phyloP scores from a whole-genome alignment of 192 early-diverging fungal genomes.

The Piromyces finnis region DNA sequence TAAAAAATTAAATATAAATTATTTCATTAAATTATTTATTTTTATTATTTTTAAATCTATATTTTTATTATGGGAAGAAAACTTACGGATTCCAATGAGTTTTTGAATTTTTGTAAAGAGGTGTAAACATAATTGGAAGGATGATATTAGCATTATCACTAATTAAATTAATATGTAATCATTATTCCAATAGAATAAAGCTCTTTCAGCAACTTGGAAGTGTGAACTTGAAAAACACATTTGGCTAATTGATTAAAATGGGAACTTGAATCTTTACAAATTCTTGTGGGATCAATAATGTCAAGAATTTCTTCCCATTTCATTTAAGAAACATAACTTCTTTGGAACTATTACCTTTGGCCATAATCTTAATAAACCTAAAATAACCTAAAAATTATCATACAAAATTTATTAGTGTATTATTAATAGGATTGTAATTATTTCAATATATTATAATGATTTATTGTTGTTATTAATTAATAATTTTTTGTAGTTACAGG shows the following conservation, averaged over 20 bases:
- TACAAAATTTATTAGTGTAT: no score
- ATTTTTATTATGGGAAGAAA: not conserved
- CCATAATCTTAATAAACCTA: constrained; percentile 83
- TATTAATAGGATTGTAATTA: no score
- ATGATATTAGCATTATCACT: constrained; percentile 80
- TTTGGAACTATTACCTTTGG: constrained; percentile 98
- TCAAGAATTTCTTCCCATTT: constrained; percentile 95
- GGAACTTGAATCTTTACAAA: constrained; percentile 80
- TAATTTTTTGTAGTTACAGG: constrained; percentile 32
- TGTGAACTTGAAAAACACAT: constrained; percentile 89
- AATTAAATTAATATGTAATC: constrained; percentile 92
- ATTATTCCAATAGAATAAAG: constrained; percentile 97
- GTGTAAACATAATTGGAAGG: constrained; percentile 87
- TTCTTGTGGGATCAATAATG: constrained; percentile 78
- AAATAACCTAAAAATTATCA: no score
- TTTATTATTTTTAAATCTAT: no score
- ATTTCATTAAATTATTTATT: no score
- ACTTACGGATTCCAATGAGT: constrained; percentile 89
- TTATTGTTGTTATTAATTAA: no score
- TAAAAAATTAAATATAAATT: no score
- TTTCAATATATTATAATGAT: no score
- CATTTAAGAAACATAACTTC: constrained; percentile 99
- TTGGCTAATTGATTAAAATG: constrained; percentile 80
- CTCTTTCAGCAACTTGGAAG: constrained; percentile 93
- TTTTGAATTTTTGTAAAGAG: constrained; percentile 86